Conservation (phyloP, 2,329 filamentous ascomycete species). For the Fragosphaeria purpurea region DNA sequence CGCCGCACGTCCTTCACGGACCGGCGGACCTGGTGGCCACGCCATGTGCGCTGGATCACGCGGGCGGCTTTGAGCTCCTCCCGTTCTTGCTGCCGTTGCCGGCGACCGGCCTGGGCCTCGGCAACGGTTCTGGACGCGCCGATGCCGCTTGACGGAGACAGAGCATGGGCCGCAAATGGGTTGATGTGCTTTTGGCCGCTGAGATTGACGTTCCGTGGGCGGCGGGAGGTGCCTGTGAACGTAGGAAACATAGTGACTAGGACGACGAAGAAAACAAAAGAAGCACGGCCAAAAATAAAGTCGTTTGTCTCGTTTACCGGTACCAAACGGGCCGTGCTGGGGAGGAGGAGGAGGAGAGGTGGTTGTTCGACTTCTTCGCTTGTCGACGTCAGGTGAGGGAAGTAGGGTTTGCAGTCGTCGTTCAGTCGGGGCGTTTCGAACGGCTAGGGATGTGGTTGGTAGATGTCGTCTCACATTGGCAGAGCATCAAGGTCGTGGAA, state of each 20-base stretch:
- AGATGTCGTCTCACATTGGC: too few species aligned
- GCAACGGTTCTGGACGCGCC: conserved; percentile 69
- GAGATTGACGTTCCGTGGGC: conserved; percentile 85
- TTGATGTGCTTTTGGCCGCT: conserved; percentile 68
- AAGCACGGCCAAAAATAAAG: neutral
- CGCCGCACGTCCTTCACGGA: conserved; percentile 48
- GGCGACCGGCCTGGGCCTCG: conserved; percentile 77
- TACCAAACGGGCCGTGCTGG: too few species aligned
- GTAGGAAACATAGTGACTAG: conserved; percentile 64
- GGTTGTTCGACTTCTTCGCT: too few species aligned
- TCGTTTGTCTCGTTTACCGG: neutral
- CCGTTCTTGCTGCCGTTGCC: conserved; percentile 70
- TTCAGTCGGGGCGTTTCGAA: too few species aligned
- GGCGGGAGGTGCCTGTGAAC: conserved; percentile 80
- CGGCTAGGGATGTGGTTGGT: too few species aligned
- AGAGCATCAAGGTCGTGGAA: too few species aligned
- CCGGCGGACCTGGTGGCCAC: conserved; percentile 59
- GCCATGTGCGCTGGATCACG: conserved; percentile 71
- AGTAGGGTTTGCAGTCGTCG: too few species aligned
- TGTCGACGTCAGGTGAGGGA: too few species aligned
- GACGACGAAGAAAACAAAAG: neutral
- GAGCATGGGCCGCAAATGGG: conserved; percentile 60
- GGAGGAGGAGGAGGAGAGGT: too few species aligned
- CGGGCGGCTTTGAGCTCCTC: conserved; percentile 64
- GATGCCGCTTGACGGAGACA: conserved; percentile 45